Evolutionary conservation across 129 eudicot species (phyloP).

Genomic region (Sambucus nigra): DNA sequence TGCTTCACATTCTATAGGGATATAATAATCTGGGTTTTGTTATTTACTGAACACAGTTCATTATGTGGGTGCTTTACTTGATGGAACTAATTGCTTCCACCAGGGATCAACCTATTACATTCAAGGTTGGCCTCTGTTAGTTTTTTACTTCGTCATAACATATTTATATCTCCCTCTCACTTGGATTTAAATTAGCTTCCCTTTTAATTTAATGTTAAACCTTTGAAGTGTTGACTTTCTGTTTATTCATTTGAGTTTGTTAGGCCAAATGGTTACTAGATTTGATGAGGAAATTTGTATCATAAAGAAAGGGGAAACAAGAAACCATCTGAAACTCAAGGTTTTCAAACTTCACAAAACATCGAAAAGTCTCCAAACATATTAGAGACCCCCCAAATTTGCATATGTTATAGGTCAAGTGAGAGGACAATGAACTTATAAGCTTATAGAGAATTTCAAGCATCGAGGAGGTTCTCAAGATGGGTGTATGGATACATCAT

Average conservation of each 20-base stretch:
- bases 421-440: too few relatives aligned
- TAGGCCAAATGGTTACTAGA: conserved; percentile 40
- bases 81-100: conserved; percentile 40
- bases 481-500: too few relatives aligned
- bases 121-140: conserved; percentile 55
- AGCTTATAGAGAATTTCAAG: too few relatives aligned
- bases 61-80: conserved; percentile 45
- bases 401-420: too few relatives aligned
- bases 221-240: too few relatives aligned
- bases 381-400: too few relatives aligned
- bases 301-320: conserved; percentile 58
- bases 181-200: background rate
- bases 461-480: too few relatives aligned
- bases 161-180: background rate
- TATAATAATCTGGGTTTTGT: background rate
- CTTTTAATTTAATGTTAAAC: background rate
- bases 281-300: conserved; percentile 44
- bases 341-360: too few relatives aligned
- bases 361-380: too few relatives aligned
- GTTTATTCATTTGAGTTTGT: background rate
- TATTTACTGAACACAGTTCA: conserved; percentile 39
- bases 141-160: too few relatives aligned
- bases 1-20: background rate
- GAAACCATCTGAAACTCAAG: too few relatives aligned
- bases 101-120: conserved; percentile 34